Conservation (phyloP, 192 early-diverging fungal species). For the Chytriomyces sp. region DNA sequence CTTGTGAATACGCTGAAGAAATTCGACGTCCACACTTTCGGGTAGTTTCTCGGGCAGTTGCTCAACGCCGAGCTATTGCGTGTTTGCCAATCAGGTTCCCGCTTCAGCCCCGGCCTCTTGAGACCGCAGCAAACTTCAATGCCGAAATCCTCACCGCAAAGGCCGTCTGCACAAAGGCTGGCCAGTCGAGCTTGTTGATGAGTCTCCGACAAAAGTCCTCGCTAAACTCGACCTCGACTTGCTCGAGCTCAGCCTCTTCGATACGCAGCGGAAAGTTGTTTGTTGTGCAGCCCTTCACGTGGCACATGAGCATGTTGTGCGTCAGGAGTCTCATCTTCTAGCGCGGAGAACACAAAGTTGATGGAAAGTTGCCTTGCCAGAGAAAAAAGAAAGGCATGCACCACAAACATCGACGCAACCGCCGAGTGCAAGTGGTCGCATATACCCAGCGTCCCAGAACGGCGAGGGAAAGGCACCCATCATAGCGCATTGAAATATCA, state of each 20-base stretch:
- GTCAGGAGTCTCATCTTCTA: no score
- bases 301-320: conserved; percentile 99
- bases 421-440: no score
- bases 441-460: no score
- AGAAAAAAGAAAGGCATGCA: background rate
- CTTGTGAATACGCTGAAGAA: conserved; percentile 74
- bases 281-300: conserved; percentile 90
- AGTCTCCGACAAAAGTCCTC: conserved; percentile 81
- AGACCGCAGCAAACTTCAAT: background rate
- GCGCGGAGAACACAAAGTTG: background rate
- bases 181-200: conserved; percentile 81
- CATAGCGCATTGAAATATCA: no score
- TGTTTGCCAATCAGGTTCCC: background rate
- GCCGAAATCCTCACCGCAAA: conserved; percentile 40
- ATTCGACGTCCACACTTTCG: conserved; percentile 61
- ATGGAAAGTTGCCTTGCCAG: background rate
- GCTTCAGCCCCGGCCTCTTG: background rate
- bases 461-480: no score
- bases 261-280: conserved; percentile 93
- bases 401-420: no score
- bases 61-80: conserved; percentile 67
- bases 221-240: conserved; percentile 83
- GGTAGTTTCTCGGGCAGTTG: conserved; percentile 67
- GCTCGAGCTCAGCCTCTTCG: conserved; percentile 79
- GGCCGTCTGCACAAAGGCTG: conserved; percentile 50